Evolutionary conservation across 495 filamentous ascomycete genomes (phyloP), one percentile per base, ranked within the genome.

Genomic region (Aspergillus bertholletiae): DNA sequence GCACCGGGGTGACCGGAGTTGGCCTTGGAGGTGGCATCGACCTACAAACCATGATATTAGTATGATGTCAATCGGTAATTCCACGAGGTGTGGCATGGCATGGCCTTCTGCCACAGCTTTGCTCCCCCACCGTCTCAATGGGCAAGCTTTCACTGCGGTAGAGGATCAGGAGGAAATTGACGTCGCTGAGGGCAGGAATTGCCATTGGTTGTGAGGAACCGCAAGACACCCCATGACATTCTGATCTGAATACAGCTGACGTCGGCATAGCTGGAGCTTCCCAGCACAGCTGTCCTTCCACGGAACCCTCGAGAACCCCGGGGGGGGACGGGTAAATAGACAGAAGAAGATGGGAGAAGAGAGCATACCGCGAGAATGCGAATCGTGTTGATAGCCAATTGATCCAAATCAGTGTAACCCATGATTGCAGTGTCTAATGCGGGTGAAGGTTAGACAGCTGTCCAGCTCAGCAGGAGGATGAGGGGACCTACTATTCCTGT

Each of bases 1-100:
- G 94, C 94, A 81, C 94, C 94, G 70, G 94, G 94, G 79, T 99
- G 94, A 68, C 94, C 94, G 60, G 92, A 96, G 81, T 97, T 97
- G 66, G 93, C 89, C 70, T 88, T 84, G 73, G 86, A 85, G 71
- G 92, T 96, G 69, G 93, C 95, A 97, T 99, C 94, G 80, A 91
- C 88, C 94, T 98, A 65, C 53, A 61, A 37, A 55, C 51, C 6
- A 55, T 15, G 57, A 11, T 1, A 59, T 64, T 52, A 60, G 51
- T 49, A 51, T 59, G 54, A 40, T 48, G 26, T 58, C 2, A 24
- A 7, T 18, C 43, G 35, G 27, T 37, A 30, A 34, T 39, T n/a
- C n/a, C n/a, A n/a, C n/a, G n/a, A n/a, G n/a, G n/a, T n/a, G n/a
- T 53, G 3, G 23, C 17, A 46, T 24, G 22, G 23, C 7, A n/a